These are phyloP conservation scores for Alternaria gaisen DNA, from an alignment of 2,329 filamentous ascomycete genomes.

Conservation along the genomic window DNA sequence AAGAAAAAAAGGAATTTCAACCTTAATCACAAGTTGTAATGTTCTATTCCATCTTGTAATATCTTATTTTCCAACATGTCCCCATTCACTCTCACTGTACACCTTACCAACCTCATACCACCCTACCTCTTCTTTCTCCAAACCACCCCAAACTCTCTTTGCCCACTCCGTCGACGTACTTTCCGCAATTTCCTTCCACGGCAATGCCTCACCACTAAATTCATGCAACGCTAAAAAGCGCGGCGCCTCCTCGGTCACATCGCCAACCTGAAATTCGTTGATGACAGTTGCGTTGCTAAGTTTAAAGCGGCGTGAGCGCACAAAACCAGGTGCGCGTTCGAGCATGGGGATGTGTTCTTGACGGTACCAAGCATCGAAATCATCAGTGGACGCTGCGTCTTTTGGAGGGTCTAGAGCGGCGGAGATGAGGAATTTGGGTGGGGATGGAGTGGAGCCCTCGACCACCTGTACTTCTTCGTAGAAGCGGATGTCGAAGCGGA, in stretches of 20 bases:
- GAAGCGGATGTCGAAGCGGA: constrained; percentile 41
- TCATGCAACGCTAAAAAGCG: constrained; percentile 36
- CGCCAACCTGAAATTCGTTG: constrained; percentile 26
- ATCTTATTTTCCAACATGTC: constrained; percentile 13
- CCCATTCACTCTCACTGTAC: constrained; percentile 26
- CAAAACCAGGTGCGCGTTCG: constrained; percentile 22
- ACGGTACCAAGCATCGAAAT: constrained; percentile 37
- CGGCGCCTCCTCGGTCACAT: constrained; percentile 17
- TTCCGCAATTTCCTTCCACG: constrained; percentile 27
- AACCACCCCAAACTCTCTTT: constrained; percentile 29
- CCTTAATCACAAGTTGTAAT: not conserved
- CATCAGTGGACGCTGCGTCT: not conserved
- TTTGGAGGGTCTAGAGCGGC: constrained; percentile 18
- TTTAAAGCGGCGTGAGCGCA: constrained; percentile 31
- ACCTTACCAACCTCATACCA: constrained; percentile 28
- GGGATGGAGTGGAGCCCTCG: not conserved
- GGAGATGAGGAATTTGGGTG: constrained; percentile 25
- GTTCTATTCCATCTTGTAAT: not conserved
- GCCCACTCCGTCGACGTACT: constrained; percentile 32
- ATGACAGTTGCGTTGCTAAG: constrained; percentile 29
- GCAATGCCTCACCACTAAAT: constrained; percentile 31
- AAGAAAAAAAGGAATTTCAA: no score
- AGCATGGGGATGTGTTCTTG: constrained; percentile 29
- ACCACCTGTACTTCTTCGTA: constrained; percentile 23
- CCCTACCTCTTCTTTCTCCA: constrained; percentile 27